A percentile compares a stretch with the other conserved stretches of the same genome.
These are phyloP conservation scores for Kluyveromyces starmeri DNA, from an alignment of 805 yeast species.

Conservation along the genomic window DNA sequence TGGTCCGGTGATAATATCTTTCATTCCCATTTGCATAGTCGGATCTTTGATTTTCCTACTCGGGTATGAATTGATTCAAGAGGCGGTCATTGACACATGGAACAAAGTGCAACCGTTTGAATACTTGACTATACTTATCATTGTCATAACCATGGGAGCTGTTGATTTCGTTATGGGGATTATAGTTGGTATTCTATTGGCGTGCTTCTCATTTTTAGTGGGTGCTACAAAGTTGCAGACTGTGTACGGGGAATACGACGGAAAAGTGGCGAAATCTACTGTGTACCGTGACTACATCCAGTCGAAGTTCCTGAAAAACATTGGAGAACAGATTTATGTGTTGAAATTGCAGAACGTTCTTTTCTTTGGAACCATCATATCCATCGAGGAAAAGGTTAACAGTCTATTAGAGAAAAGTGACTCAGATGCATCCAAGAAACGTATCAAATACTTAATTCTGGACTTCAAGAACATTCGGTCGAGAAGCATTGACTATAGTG, in stretches of 20 bases:
- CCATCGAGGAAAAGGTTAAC: conserved; percentile 71
- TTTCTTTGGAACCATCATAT: conserved; percentile 93
- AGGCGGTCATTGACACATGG: conserved; percentile 76
- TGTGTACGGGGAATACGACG: conserved; percentile 73
- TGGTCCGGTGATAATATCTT: conserved; percentile 91
- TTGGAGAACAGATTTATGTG: conserved; percentile 86
- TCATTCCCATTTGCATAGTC: conserved; percentile 91
- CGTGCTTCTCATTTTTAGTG: conserved; percentile 91
- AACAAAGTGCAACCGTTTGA: conserved; percentile 70
- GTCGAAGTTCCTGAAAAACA: conserved; percentile 71
- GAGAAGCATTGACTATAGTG: conserved; percentile 74
- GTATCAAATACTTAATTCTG: conserved; percentile 71
- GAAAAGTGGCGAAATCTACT: conserved; percentile 83
- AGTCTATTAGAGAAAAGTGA: conserved; percentile 48
- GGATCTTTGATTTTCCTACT: conserved; percentile 84
- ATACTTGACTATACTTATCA: conserved; percentile 72
- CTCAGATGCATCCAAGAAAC: conserved; percentile 33
- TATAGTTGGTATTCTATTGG: conserved; percentile 79
- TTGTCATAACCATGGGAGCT: conserved; percentile 91
- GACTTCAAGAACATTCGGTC: conserved; percentile 78
- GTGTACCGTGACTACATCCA: conserved; percentile 87
- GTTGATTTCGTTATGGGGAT: conserved; percentile 94
- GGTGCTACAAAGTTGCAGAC: conserved; percentile 83
- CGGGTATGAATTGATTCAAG: conserved; percentile 84
- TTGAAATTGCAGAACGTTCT: conserved; percentile 80